A percentile compares a stretch with the other conserved stretches of the same genome.
Conservation (phyloP, 768 basidiomycete species). For the Boletus reticuloceps region DNA sequence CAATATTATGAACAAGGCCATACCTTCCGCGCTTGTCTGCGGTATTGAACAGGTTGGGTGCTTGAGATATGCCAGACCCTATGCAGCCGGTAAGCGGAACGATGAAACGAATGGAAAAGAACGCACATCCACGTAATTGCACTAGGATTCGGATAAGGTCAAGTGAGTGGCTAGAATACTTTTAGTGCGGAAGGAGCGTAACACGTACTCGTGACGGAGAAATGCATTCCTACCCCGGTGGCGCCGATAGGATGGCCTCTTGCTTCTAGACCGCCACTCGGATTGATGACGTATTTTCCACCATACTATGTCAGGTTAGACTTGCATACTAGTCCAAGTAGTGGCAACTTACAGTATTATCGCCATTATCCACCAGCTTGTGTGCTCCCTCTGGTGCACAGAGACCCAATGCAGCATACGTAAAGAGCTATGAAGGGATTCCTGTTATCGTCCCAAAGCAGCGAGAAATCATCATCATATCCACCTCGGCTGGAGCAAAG, state of each 20-base stretch:
- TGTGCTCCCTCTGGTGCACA: conserved; percentile 62
- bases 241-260: conserved; percentile 83
- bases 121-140: conserved; percentile 66
- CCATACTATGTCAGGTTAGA: conserved; percentile 50
- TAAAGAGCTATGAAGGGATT: conserved; percentile 52
- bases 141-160: conserved; percentile 38
- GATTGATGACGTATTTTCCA: conserved; percentile 79
- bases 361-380: conserved; percentile 67
- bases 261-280: conserved; percentile 81
- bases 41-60: conserved; percentile 58
- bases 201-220: conserved; percentile 71
- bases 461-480: not conserved
- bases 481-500: conserved; percentile 76
- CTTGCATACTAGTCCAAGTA: not conserved
- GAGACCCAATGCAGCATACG: conserved; percentile 75
- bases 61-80: conserved; percentile 83
- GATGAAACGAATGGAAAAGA: too few relatives aligned
- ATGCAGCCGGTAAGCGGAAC: not conserved
- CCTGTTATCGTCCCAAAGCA: not conserved
- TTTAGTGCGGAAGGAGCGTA: not conserved
- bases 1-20: conserved; percentile 73
- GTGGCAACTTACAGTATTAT: conserved; percentile 63
- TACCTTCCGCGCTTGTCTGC: conserved; percentile 68
- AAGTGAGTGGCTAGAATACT: not conserved
- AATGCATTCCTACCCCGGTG: conserved; percentile 79